Base-by-base conservation (phyloP, 2,329 filamentous ascomycete genomes). In the Pyrenophora graminea region DNA sequence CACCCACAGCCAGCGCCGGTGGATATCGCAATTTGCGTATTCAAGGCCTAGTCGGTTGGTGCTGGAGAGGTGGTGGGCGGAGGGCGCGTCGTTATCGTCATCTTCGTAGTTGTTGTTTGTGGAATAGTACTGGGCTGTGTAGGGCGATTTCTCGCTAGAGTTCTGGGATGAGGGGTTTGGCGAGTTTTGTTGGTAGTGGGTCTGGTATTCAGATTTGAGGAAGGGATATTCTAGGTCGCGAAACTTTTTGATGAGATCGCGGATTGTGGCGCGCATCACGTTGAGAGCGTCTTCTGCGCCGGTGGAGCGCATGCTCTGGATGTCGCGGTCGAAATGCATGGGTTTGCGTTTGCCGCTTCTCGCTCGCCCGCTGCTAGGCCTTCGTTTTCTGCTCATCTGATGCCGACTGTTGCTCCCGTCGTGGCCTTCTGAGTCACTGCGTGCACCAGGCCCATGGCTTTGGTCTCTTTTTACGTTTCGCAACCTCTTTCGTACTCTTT, bases 191-290 rank as follows among this genome's bases (percentile, higher is more conserved):
- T 25, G 23, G 2, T 2, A 2, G 6, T 13, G 44, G 8, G 53
- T 30, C 23, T 69, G 64, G 34, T 66, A 64, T n/a, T 67, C 62
- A 9, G 66, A 56, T 34, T 67, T 67, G 25, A 78, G 53, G 39
- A 78, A 78, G 0, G 72, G 70, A 40, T 59, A 51, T 57, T 78
- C 75, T 4, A 77, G 50, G 1, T 55, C 54, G 30, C 70, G 61
- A 41, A 77, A 77, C 13, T 63, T 56, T 25, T 64, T 60, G 37
- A 74, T 71, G 50, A 77, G 64, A 32, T 70, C 61, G 37, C 65
- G 63, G 3, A 77, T 45, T 1, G 65, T 64, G 42, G 71, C 63
- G 3, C 64, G 62, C 70, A 76, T 70, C 1, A 71, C 71, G 33
- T 67, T 65, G 13, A 76, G 48, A 13, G 67, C 63, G 25, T 68